Evolutionary conservation across 1,284 basidiomycete species (phyloP), one percentile per base, ranked within the genome.

Genomic region (Laetiporus sulphureus): DNA sequence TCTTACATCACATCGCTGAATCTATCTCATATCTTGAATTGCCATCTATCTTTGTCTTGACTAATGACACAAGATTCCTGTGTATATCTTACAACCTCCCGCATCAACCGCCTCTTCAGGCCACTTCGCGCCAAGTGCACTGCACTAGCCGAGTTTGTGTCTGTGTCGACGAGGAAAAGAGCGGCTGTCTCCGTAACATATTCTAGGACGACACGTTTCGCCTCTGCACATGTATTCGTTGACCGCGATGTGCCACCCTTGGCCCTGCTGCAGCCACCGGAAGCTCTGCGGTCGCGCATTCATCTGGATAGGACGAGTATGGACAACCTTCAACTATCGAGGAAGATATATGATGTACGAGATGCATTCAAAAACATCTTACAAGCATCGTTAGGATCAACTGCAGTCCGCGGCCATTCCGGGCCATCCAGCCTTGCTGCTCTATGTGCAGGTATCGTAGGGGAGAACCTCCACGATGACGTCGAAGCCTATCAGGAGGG

Each of bases 51-150:
- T n/a, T n/a, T n/a, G n/a, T n/a, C n/a, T 21, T 20, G 12, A 22
- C 19, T 32, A 13, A 46, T 46, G 44, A 27, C 44, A 23, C 16
- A 13, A 11, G 25, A 24, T 23, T 22, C 36, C 15, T 34, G 34
- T 30, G 22, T 32, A 29, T 45, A 59, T 16, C 59, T 72, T 32
- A 64, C 69, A 1, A 62, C 64, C 6, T 63, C 71, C n/a, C 67
- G 69, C 15, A 66, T 77, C 45, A 69, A 69, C 44, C 71, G 77
- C 30, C 60, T 78, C 3, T 57, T 80, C 18, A 62, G 77, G 40
- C 73, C 78, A 20, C 61, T 80, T 25, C 69, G 73, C 34, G 71
- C 63, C 46, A 75, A 73, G 57, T 79, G 75, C 49, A 56, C 58
- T 18, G 56, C 59, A 30, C 56, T 78, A 10, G 62, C 65, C 12